Evolutionary conservation across 768 basidiomycete genomes (phyloP).

Genomic region (Coprinopsis strossmayeri): DNA sequence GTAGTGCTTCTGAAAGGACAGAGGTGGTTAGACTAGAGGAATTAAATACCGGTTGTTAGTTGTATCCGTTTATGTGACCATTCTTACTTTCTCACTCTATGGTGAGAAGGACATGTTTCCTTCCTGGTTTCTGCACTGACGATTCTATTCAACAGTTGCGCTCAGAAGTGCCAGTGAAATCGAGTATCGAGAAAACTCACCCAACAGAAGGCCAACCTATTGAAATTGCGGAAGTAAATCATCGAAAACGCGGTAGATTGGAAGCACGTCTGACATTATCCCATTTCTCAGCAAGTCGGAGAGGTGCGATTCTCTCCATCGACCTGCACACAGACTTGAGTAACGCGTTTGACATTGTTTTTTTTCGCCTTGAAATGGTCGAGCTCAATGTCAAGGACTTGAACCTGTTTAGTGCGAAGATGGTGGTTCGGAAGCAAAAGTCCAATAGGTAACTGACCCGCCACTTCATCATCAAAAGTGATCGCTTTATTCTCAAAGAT

Average conservation of each 20-base stretch:
- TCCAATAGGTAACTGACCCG: no score
- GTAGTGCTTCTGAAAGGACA: constrained; percentile 1
- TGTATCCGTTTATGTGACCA: neutral
- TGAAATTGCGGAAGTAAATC: constrained; percentile 12
- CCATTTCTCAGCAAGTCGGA: constrained; percentile 83
- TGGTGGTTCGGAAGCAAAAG: no score
- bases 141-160: constrained; percentile 43
- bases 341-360: constrained; percentile 31
- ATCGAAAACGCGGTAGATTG: neutral
- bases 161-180: constrained; percentile 1
- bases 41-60: neutral
- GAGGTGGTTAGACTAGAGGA: neutral
- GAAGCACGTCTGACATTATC: constrained; percentile 69
- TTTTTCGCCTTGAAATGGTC: no score
- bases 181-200: constrained; percentile 27
- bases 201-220: constrained; percentile 71
- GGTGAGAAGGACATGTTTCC: constrained; percentile 54
- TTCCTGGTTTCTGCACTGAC: constrained; percentile 38
- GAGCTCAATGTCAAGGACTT: no score
- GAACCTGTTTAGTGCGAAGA: no score
- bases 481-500: no score
- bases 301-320: constrained; percentile 83
- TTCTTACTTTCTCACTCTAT: constrained; percentile 60
- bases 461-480: no score
- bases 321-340: constrained; percentile 53